phyloP scores from a whole-genome alignment of 148 eudicot genomes.

The Hydrangea macrophylla region DNA sequence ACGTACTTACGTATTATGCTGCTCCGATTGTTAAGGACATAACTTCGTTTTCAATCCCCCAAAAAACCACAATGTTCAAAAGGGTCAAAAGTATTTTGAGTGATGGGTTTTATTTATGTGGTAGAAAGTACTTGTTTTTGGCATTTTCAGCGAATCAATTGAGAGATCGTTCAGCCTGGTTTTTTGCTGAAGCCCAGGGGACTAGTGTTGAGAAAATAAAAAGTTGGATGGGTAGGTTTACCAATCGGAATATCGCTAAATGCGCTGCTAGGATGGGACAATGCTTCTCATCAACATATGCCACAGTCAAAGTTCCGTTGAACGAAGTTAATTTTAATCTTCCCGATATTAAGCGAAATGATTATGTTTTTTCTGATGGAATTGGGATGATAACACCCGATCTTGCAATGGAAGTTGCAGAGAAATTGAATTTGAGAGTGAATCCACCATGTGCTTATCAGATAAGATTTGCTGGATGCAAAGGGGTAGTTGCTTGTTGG shows the following conservation, averaged over 20 bases:
- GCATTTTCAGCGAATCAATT: slow-evolving; percentile 68
- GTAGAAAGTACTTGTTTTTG: no score
- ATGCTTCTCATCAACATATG: no score
- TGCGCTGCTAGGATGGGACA: no score
- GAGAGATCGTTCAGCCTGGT: slow-evolving; percentile 80
- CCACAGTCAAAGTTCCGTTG: slow-evolving; percentile 40
- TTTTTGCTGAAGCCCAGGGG: slow-evolving; percentile 56
- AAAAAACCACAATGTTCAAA: slow-evolving; percentile 45
- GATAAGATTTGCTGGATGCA: no score
- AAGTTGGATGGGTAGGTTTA: slow-evolving; percentile 66
- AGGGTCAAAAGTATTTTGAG: no score
- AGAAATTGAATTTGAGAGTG: no score
- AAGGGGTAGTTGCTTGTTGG: no score
- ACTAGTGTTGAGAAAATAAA: slow-evolving; percentile 25
- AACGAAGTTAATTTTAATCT: slow-evolving; percentile 30
- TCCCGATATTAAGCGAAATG: slow-evolving; percentile 50
- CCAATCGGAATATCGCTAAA: slow-evolving; percentile 53
- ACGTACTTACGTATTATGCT: slow-evolving; percentile 47
- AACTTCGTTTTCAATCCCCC: no score
- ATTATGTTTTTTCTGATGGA: slow-evolving; percentile 58
- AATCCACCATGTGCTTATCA: no score
- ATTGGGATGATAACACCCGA: no score
- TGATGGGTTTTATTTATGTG: no score
- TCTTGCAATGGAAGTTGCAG: no score
- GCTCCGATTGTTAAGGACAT: slow-evolving; percentile 50